Evolutionary conservation across 169 alveolate genomes (phyloP), one percentile per base, ranked within the genome.

Genomic region (Eimeria acervulina): DNA sequence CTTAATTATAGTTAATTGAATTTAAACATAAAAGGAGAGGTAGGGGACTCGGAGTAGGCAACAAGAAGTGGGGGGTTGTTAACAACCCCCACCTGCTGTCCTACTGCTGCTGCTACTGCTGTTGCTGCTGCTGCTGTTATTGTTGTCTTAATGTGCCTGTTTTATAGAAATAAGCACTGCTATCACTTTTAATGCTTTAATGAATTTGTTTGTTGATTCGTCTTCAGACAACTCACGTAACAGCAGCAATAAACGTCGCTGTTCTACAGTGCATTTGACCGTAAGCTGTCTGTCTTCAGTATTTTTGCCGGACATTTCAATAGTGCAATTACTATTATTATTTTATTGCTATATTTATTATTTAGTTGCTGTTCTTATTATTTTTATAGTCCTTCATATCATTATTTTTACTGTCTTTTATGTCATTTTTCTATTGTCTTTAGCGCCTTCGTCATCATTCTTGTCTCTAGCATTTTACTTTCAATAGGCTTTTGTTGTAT

Each of bases 61-160:
- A 36, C 72, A 23, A 61, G 38, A 31, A 31, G 72, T 61, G 72
- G 78, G 78, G 78, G n/a, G 78, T 66, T 66, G 78, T 2, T 13
- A 66, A 66, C 78, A n/a, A 19, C 78, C 78, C 78, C 78, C 78
- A 66, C 40, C 78, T 47, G 15, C n/a, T 52, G 63, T 52, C 36
- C 36, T 61, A n/a, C 78, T 66, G 78, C 78, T 5, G 44, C 44
- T 7, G 40, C 44, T 66, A 44, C 78, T 28, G 78, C 21, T n/a
- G 26, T 31, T 66, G 78, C 44, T n/a, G 78, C 23, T 28, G 78
- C 23, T 66, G 78, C 44, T 66, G 44, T 31, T n/a, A 13, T 66
- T n/a, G 78, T 23, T 66, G 78, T 3, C 19, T 10, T 66, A 10
- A 66, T 28, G 6, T 23, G 12, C 44, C 40, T 15, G 44, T 8